Conservation (phyloP, 1,139 yeast species). For the Saccharomyces pastorianus region DNA sequence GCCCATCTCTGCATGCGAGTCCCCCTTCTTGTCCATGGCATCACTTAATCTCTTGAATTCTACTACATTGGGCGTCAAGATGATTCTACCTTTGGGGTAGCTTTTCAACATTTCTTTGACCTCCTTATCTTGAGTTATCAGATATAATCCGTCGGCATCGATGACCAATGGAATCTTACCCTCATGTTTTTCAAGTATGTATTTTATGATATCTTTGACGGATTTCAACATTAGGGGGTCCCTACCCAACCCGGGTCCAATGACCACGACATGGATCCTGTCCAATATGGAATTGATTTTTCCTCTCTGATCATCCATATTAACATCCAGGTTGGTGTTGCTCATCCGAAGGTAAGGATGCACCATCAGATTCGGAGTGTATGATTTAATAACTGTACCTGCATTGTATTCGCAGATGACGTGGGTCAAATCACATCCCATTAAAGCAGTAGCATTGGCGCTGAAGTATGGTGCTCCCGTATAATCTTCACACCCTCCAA, state of each 20-base stretch:
- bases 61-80: constrained; percentile 82
- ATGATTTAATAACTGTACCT: constrained; percentile 71
- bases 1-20: constrained; percentile 32
- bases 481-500: constrained; percentile 88
- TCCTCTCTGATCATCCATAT: constrained; percentile 36
- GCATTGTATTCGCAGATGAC: constrained; percentile 75
- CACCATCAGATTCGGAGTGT: constrained; percentile 91
- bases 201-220: constrained; percentile 49
- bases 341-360: constrained; percentile 64
- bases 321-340: constrained; percentile 9
- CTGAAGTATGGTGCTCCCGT: constrained; percentile 96
- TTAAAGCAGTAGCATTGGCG: constrained; percentile 71
- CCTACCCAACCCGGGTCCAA: constrained; percentile 94
- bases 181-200: constrained; percentile 26
- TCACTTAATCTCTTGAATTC: constrained; percentile 59
- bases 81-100: constrained; percentile 38
- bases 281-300: constrained; percentile 48
- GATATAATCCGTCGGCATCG: constrained; percentile 81
- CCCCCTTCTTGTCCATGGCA: constrained; percentile 3
- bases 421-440: constrained; percentile 87
- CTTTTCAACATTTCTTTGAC: constrained; percentile 36
- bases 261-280: constrained; percentile 70
- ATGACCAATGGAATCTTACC: constrained; percentile 58
- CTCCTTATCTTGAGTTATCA: constrained; percentile 30
- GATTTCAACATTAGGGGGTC: constrained; percentile 60